Evolutionary conservation across 2,329 filamentous ascomycete species (phyloP), one percentile per base, ranked within the genome.

Genomic region (Xylogone sp.): DNA sequence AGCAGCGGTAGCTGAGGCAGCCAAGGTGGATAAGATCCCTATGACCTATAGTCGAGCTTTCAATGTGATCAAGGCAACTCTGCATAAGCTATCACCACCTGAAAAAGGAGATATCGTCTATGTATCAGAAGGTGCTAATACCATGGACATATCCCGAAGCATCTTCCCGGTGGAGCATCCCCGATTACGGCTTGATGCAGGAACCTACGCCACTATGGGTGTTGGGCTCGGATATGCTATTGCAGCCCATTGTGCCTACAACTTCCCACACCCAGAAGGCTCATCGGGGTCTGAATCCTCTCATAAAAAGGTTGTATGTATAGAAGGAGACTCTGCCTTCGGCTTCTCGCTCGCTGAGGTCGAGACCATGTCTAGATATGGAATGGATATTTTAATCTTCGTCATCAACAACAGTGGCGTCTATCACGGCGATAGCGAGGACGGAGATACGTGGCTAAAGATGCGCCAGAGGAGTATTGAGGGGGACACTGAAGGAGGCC

Each of bases 121-220:
- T 54, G 68, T 82, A 31, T 79, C 77, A 1, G 78, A 83, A 65
- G 79, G 79, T 6, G 77, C 79, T 8, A 82, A 82, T 59, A 81
- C 79, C 6, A 83, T 82, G 80, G 80, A 83, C 56, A 81, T 82
- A 49, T 79, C 76, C 2, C 75, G 79, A 19, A 76, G 74, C 12
- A 69, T 74, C 43, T 82, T 83, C 59, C 71, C 75, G 0, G 68
- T 82, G 18, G 69, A 78, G 24, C 71, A 79, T 56, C 79, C 79
- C 2, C 74, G 79, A 18, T 71, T 79, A 16, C 73, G 76, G 20
- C 72, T 83, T 20, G 79, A 83, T 62, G 79, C 79, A 2, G 79
- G 79, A 1, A 82, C 78, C 0, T 76, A 80, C 53, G 79, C 78
- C 3, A 82, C 79, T 1, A 82, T 83, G 80, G 80, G 79, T 1